A percentile compares a stretch with the other conserved stretches of the same genome.
phyloP scores from a whole-genome alignment of 164 flowering plant genomes.

The Saururus chinensis region DNA sequence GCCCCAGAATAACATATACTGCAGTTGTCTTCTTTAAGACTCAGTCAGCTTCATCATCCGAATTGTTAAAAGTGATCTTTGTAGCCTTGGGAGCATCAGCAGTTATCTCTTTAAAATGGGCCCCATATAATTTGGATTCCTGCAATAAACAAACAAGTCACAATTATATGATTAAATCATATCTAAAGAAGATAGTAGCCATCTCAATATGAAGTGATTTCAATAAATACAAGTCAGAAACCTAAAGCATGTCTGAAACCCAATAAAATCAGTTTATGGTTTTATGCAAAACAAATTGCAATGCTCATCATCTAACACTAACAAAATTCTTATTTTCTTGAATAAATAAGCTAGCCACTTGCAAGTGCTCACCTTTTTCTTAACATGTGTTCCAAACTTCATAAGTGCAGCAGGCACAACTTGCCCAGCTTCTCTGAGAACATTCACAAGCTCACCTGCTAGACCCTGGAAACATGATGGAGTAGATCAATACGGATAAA shows the following conservation, averaged over 20 bases:
- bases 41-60: slow-evolving; percentile 55
- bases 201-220: no score
- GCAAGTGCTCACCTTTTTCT: slow-evolving; percentile 64
- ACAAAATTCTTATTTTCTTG: no score
- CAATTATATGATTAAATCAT: neutral
- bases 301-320: no score
- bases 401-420: slow-evolving; percentile 57
- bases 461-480: slow-evolving; percentile 58
- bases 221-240: no score
- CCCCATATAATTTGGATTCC: slow-evolving; percentile 96
- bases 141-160: slow-evolving; percentile 16
- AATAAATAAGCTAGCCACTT: neutral
- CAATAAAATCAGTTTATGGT: neutral
- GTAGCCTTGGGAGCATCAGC: slow-evolving; percentile 80
- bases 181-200: no score
- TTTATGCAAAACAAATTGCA: neutral
- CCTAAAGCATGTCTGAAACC: neutral
- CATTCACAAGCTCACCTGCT: slow-evolving; percentile 93
- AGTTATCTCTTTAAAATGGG: slow-evolving; percentile 77
- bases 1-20: no score
- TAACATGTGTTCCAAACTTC: slow-evolving; percentile 92
- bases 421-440: slow-evolving; percentile 90
- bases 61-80: slow-evolving; percentile 64
- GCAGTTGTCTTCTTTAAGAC: no score
- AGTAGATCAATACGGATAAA: neutral